phyloP scores from a whole-genome alignment of 257 asterid genomes.

The Fraxinus cuspidata region DNA sequence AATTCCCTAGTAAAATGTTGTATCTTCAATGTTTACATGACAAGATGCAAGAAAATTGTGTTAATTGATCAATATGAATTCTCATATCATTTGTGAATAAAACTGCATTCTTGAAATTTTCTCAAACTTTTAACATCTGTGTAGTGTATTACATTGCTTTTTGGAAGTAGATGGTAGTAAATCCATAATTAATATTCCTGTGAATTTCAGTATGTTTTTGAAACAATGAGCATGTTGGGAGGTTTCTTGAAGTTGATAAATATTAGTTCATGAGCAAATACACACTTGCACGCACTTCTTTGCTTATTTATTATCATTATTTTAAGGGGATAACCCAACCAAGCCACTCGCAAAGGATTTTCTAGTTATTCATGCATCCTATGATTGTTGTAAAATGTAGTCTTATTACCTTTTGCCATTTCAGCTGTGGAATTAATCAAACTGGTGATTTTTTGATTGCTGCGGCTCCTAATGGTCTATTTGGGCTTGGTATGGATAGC shows the following conservation, averaged over 20 bases:
- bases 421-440: conserved; percentile 90
- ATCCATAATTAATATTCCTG: too few relatives aligned
- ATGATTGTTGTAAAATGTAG: neutral
- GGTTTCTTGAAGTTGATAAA: too few relatives aligned
- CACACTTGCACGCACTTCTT: too few relatives aligned
- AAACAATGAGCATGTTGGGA: too few relatives aligned
- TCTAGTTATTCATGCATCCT: neutral
- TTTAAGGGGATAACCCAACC: too few relatives aligned
- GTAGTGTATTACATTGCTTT: neutral
- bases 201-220: too few relatives aligned
- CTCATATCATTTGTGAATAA: neutral
- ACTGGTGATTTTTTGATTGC: conserved; percentile 89
- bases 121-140: too few relatives aligned
- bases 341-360: too few relatives aligned
- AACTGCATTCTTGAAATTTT: neutral
- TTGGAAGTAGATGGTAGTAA: too few relatives aligned
- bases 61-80: neutral
- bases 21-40: neutral
- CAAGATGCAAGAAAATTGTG: neutral
- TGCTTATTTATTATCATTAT: too few relatives aligned
- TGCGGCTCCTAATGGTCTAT: conserved; percentile 92
- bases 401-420: conserved; percentile 18
- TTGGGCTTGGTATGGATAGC: conserved; percentile 83
- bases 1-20: conserved; percentile 1
- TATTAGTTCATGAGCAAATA: too few relatives aligned